phyloP scores from a whole-genome alignment of 108 stramenopile species.

The Aurantiochytrium sp. region DNA sequence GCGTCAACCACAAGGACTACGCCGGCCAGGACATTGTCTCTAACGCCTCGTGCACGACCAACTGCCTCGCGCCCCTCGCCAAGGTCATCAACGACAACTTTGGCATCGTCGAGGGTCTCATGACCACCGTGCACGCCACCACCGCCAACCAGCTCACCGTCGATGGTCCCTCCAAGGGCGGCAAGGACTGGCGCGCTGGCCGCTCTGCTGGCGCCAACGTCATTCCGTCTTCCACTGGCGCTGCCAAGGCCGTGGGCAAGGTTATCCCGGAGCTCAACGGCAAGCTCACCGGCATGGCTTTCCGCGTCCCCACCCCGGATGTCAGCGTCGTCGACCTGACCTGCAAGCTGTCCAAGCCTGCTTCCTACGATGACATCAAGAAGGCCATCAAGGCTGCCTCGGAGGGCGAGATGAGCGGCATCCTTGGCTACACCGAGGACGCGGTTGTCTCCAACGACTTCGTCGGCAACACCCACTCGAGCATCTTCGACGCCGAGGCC shows the following conservation, averaged over 20 bases:
- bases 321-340: conserved; percentile 98
- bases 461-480: conserved; percentile 82
- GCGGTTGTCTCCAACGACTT: conserved; percentile 94
- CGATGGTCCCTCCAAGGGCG: conserved; percentile 88
- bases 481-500: conserved; percentile 96
- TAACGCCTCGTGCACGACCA: conserved; percentile 98
- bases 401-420: conserved; percentile 89
- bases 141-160: conserved; percentile 98
- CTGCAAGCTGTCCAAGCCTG: conserved; percentile 66
- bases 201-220: conserved; percentile 98
- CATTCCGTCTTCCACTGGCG: conserved; percentile 98
- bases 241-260: conserved; percentile 99
- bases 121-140: conserved; percentile 99
- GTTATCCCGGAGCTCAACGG: conserved; percentile 94
- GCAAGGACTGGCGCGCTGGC: conserved; percentile 99
- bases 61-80: conserved; percentile 97
- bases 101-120: conserved; percentile 93
- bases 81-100: conserved; percentile 96
- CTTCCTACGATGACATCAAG: conserved; percentile 97
- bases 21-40: conserved; percentile 97
- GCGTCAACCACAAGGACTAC: conserved; percentile 84
- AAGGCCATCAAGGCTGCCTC: conserved; percentile 77
- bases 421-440: conserved; percentile 97
- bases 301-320: conserved; percentile 98
- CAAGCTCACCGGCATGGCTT: conserved; percentile 99